Evolutionary conservation across 192 early-diverging fungal species (phyloP).

Genomic region (Rhizoclosmatium globosum): DNA sequence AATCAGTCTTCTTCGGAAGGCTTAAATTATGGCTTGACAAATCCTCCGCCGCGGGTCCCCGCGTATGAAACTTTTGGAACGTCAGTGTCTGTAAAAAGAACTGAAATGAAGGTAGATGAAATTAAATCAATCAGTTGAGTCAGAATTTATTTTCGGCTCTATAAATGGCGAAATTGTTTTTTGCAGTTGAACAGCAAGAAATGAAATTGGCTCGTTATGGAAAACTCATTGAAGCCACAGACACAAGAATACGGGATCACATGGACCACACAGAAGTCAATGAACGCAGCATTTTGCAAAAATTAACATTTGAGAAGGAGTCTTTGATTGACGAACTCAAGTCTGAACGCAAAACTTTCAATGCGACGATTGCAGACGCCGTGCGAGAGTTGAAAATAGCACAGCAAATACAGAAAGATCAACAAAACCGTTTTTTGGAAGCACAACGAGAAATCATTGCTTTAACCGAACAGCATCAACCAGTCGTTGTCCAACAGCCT

Average conservation of each 20-base stretch:
- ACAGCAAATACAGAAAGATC: background rate
- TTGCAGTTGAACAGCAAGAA: conserved; percentile 21
- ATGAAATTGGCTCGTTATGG: background rate
- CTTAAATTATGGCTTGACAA: too few relatives aligned
- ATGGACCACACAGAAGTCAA: background rate
- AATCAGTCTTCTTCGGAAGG: too few relatives aligned
- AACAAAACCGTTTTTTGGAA: background rate
- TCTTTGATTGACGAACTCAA: conserved; percentile 2
- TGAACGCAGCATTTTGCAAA: background rate
- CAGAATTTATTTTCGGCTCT: background rate
- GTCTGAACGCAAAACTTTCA: conserved; percentile 1
- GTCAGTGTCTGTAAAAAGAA: background rate
- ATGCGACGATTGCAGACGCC: conserved; percentile 6
- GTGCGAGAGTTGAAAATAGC: background rate
- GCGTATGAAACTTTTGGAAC: conserved; percentile 6
- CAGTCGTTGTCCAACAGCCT: background rate
- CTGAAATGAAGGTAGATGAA: conserved; percentile 19
- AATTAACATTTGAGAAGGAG: conserved; percentile 1
- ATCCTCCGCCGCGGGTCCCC: background rate
- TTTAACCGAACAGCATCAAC: background rate
- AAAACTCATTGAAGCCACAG: conserved; percentile 7
- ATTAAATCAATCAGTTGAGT: conserved; percentile 27
- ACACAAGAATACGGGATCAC: background rate
- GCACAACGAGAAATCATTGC: background rate
- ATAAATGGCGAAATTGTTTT: background rate